Percentiles rank a stretch among this genome's conserved stretches.
Evolutionary conservation across 1,284 basidiomycete species (phyloP).

Genomic region (Sanghuangporus weigelae): DNA sequence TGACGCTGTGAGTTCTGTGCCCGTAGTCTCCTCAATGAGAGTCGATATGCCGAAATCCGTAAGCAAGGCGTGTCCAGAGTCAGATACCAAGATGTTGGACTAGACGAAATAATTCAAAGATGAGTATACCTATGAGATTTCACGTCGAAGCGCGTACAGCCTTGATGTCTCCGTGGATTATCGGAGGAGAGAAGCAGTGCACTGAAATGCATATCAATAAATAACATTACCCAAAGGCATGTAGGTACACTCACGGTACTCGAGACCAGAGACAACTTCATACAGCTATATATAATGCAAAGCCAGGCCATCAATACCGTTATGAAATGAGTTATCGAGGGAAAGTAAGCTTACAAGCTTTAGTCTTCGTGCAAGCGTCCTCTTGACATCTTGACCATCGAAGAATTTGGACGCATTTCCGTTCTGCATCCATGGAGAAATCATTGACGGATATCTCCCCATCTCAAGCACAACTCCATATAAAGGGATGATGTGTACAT

Average conservation of each 20-base stretch:
- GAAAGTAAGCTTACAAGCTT: slow-evolving; percentile 9
- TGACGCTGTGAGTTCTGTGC: slow-evolving; percentile 4
- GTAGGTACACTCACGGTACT: slow-evolving; percentile 7
- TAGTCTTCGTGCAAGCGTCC: neutral
- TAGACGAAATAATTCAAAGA: neutral
- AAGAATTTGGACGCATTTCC: slow-evolving; percentile 17
- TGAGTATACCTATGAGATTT: neutral
- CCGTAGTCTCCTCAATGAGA: slow-evolving; percentile 11
- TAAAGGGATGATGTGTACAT: slow-evolving; percentile 12
- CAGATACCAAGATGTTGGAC: slow-evolving; percentile 15
- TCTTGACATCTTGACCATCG: slow-evolving; percentile 1
- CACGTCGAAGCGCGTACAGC: slow-evolving; percentile 3
- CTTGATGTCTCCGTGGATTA: slow-evolving; percentile 17
- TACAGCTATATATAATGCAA: slow-evolving; percentile 4
- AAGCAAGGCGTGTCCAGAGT: slow-evolving; percentile 13
- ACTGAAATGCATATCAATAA: neutral
- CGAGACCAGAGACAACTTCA: slow-evolving; percentile 15
- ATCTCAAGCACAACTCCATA: slow-evolving; percentile 11
- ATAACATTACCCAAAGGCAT: neutral
- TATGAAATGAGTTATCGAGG: neutral
- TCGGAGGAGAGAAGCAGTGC: slow-evolving; percentile 15
- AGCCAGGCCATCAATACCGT: neutral
- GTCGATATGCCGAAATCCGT: slow-evolving; percentile 17
- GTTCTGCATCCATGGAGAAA: slow-evolving; percentile 15
- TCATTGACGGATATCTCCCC: slow-evolving; percentile 15